Evolutionary conservation across 192 early-diverging fungal species (phyloP).

Genomic region (Glomus cerebriforme): DNA sequence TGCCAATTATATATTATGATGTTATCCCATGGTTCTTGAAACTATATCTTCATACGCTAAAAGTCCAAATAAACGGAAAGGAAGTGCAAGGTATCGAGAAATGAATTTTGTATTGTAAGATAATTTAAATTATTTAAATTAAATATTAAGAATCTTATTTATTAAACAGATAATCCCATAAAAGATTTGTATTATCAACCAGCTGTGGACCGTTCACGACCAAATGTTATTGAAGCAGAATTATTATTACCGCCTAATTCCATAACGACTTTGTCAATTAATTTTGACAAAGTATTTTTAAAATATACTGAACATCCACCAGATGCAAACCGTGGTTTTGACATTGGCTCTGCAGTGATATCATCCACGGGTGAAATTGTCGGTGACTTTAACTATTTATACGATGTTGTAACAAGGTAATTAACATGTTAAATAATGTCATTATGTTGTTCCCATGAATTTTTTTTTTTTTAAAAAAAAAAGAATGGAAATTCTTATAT

Average conservation of each 20-base stretch:
- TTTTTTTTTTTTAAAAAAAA: neutral
- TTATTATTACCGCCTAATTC: constrained; percentile 71
- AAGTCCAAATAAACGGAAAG: constrained; percentile 46
- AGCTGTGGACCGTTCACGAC: constrained; percentile 79
- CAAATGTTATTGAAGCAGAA: constrained; percentile 74
- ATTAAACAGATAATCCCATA: constrained; percentile 46
- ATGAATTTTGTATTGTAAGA: neutral
- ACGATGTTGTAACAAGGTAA: neutral
- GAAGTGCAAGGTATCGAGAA: neutral
- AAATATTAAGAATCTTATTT: neutral
- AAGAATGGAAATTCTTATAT: neutral
- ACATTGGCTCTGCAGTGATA: constrained; percentile 76
- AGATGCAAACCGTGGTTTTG: constrained; percentile 95
- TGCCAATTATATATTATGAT: constrained; percentile 69
- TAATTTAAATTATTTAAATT: neutral
- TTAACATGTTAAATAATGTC: neutral
- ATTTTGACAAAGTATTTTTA: constrained; percentile 91
- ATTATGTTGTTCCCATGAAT: neutral
- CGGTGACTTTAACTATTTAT: neutral
- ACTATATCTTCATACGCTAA: constrained; percentile 88
- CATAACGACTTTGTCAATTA: constrained; percentile 66
- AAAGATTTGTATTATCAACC: constrained; percentile 69
- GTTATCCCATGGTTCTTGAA: constrained; percentile 91
- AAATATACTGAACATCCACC: constrained; percentile 96
- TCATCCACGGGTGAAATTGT: constrained; percentile 34